These are phyloP conservation scores for Ephemerocybe angulata DNA, from an alignment of 768 basidiomycete species.

Conservation along the genomic window DNA sequence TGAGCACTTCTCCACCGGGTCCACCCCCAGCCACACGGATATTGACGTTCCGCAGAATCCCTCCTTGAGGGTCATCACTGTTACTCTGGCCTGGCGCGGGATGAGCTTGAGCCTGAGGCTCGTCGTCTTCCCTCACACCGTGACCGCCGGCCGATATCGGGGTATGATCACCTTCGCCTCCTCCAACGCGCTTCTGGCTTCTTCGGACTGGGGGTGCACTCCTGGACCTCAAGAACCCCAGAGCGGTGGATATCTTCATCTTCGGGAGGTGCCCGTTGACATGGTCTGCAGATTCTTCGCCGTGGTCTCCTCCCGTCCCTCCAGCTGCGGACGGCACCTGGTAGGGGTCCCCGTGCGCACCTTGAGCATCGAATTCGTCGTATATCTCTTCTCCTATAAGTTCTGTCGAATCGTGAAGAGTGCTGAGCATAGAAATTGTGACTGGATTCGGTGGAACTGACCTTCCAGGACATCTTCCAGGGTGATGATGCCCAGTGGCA, in stretches of 20 bases:
- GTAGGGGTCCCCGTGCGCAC: conserved; percentile 50
- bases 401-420: conserved; percentile 40
- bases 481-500: conserved; percentile 89
- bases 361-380: conserved; percentile 84
- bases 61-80: no score
- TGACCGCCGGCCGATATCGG: conserved; percentile 8
- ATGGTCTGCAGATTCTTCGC: conserved; percentile 17
- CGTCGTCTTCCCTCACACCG: conserved; percentile 8
- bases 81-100: no score
- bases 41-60: no score
- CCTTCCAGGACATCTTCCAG: conserved; percentile 92
- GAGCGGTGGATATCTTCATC: conserved; percentile 31
- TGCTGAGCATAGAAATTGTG: background rate
- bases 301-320: conserved; percentile 2
- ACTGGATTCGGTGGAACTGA: conserved; percentile 20
- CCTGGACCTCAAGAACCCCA: conserved; percentile 50
- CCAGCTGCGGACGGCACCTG: conserved; percentile 5
- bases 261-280: conserved; percentile 5
- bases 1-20: no score
- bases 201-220: conserved; percentile 61
- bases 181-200: conserved; percentile 31
- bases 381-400: conserved; percentile 92
- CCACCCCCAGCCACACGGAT: no score
- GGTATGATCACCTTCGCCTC: conserved; percentile 6
- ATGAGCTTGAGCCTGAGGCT: no score